Percentiles rank a stretch among this genome's conserved stretches.
These are phyloP conservation scores for Spirogloea muscicola DNA, from an alignment of 139 green algal species.

Conservation along the genomic window DNA sequence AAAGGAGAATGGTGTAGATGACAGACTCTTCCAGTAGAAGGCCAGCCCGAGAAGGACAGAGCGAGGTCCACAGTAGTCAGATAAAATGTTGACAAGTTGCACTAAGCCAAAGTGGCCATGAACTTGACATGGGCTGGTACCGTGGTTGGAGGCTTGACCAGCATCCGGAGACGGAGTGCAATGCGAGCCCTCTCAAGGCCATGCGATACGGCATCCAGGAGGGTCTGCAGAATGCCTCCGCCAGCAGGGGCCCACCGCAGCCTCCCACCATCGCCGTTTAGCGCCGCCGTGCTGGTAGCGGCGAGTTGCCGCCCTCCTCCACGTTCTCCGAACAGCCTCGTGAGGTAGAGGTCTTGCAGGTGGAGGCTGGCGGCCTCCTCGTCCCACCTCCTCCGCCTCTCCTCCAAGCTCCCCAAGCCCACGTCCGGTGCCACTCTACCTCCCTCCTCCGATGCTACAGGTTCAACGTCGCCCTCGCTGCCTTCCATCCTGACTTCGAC, in stretches of 20 bases:
- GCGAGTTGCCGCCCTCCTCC: not conserved
- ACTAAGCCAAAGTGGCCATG: not conserved
- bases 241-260: not conserved
- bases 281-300: not conserved
- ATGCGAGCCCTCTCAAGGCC: too few relatives aligned
- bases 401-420: too few relatives aligned
- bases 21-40: not conserved
- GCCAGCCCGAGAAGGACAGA: not conserved
- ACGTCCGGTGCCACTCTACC: too few relatives aligned
- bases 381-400: too few relatives aligned
- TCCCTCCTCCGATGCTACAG: too few relatives aligned
- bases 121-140: too few relatives aligned
- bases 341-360: too few relatives aligned
- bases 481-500: too few relatives aligned
- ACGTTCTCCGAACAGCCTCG: not conserved
- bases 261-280: not conserved
- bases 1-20: not conserved
- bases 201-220: too few relatives aligned
- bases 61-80: not conserved
- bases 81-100: not conserved
- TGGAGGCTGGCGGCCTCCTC: too few relatives aligned
- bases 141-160: not conserved
- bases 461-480: too few relatives aligned
- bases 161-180: too few relatives aligned
- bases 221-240: not conserved